phyloP scores from a whole-genome alignment of 1,139 yeast genomes.

The Hansenula lynferdii region DNA sequence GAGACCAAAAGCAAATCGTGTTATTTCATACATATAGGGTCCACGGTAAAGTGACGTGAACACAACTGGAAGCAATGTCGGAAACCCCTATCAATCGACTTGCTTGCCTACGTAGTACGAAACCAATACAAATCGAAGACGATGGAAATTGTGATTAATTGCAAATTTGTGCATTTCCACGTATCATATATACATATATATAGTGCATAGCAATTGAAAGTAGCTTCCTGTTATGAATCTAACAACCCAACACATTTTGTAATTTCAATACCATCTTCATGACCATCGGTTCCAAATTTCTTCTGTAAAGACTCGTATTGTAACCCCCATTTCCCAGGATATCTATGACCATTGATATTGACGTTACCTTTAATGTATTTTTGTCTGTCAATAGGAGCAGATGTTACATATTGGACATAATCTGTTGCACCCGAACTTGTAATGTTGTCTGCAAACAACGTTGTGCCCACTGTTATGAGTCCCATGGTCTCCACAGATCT shows the following conservation, averaged over 20 bases:
- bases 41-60: no score
- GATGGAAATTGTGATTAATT: no score
- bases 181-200: no score
- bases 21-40: no score
- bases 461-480: slow-evolving; percentile 37
- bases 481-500: slow-evolving; percentile 37
- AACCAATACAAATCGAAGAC: no score
- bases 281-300: no score
- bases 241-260: slow-evolving; percentile 16
- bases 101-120: no score
- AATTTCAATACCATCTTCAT: slow-evolving; percentile 10
- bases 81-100: no score
- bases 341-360: slow-evolving; percentile 30
- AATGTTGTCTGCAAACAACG: slow-evolving; percentile 38
- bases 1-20: no score
- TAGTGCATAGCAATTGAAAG: no score
- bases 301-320: slow-evolving; percentile 35
- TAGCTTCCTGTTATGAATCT: slow-evolving; percentile 1
- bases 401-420: slow-evolving; percentile 34
- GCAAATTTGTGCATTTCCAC: no score
- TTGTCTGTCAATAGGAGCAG: slow-evolving; percentile 35
- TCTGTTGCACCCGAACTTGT: slow-evolving; percentile 36
- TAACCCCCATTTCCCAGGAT: slow-evolving; percentile 41
- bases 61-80: no score
- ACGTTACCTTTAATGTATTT: slow-evolving; percentile 24